Percentiles rank a stretch among this genome's conserved stretches.
Conservation (phyloP, 2,329 filamentous ascomycete species). For the Colletotrichum caudatum region DNA sequence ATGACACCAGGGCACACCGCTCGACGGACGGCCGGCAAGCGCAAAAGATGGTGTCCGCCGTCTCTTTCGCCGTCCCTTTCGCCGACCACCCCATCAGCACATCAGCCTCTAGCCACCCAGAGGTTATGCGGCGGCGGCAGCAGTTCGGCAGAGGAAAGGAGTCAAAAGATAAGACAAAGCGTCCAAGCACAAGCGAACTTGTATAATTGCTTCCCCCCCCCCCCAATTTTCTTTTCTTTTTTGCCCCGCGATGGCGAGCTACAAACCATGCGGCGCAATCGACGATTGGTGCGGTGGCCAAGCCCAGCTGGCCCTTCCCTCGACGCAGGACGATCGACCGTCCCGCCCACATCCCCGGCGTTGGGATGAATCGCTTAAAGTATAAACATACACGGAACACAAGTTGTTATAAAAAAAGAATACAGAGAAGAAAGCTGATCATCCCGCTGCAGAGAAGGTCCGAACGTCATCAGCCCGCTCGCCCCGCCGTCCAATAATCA, state of each 20-base stretch:
- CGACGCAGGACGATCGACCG: background rate
- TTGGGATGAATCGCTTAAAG: too few relatives aligned
- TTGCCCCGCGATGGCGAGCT: background rate
- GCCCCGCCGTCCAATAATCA: constrained; percentile 3
- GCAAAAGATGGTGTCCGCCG: constrained; percentile 1
- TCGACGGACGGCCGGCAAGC: background rate
- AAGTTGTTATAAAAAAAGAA: background rate
- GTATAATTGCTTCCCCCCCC: background rate
- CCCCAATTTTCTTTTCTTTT: too few relatives aligned
- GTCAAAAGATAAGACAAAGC: too few relatives aligned
- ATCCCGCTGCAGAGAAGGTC: constrained; percentile 10
- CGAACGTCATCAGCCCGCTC: background rate
- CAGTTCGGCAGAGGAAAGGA: background rate
- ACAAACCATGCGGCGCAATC: background rate
- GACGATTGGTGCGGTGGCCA: background rate
- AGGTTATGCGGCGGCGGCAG: background rate
- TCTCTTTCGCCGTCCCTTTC: background rate
- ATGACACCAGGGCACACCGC: constrained; percentile 8
- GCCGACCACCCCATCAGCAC: background rate
- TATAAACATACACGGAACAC: too few relatives aligned
- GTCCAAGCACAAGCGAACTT: background rate
- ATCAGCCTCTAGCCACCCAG: background rate
- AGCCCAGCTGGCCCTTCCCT: background rate
- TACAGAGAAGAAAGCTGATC: background rate
- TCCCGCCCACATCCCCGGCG: background rate